A percentile compares a stretch with the other conserved stretches of the same genome.
These are phyloP conservation scores for Rutstroemia sp. DNA, from an alignment of 2,329 filamentous ascomycete genomes.

Conservation along the genomic window DNA sequence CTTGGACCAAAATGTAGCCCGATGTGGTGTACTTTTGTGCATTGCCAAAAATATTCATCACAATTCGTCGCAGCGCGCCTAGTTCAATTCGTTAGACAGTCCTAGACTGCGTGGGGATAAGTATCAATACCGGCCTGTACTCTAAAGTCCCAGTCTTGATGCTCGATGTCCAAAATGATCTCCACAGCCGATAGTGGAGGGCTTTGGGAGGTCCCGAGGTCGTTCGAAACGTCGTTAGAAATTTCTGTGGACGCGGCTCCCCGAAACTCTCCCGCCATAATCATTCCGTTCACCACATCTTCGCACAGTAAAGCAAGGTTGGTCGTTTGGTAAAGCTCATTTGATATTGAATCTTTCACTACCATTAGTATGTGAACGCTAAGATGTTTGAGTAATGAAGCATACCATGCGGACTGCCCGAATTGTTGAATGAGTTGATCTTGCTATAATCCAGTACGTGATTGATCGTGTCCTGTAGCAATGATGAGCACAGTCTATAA, in stretches of 20 bases:
- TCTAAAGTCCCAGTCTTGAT: slow-evolving; percentile 23
- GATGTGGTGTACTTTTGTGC: slow-evolving; percentile 50
- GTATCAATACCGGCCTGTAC: slow-evolving; percentile 26
- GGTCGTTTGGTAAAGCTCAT: slow-evolving; percentile 21
- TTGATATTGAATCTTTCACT: slow-evolving; percentile 19
- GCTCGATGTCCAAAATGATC: slow-evolving; percentile 25
- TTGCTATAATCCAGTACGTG: slow-evolving; percentile 47
- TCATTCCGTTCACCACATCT: slow-evolving; percentile 26
- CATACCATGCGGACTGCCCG: too few relatives aligned
- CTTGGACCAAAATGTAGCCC: slow-evolving; percentile 38
- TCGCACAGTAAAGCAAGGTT: slow-evolving; percentile 27
- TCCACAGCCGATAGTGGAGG: slow-evolving; percentile 9
- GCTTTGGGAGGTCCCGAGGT: too few relatives aligned
- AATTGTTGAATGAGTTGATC: slow-evolving; percentile 36
- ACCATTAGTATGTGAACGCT: not conserved
- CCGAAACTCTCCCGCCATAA: slow-evolving; percentile 12
- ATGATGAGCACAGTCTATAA: not conserved
- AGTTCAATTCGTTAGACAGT: slow-evolving; percentile 28
- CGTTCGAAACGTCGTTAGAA: too few relatives aligned
- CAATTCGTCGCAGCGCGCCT: slow-evolving; percentile 39
- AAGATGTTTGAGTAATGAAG: not conserved
- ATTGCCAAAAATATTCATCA: slow-evolving; percentile 56
- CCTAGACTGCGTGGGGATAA: not conserved
- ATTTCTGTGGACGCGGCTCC: too few relatives aligned
- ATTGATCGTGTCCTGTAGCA: slow-evolving; percentile 40